Conservation (phyloP, 2,329 filamentous ascomycete species). For the Cryphonectria naterciae region DNA sequence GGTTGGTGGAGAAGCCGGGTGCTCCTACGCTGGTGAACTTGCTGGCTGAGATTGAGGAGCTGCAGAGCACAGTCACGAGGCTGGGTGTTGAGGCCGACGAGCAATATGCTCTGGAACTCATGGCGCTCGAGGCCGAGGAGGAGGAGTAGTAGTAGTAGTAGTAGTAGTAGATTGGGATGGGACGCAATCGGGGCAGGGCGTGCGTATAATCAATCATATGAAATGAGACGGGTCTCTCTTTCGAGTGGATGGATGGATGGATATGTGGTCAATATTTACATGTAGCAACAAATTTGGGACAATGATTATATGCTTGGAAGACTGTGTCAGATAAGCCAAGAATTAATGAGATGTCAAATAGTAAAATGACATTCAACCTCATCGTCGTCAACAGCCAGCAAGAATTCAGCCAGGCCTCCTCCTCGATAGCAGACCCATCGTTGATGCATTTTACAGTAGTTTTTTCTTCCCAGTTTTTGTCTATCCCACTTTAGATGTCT, state of each 20-base stretch:
- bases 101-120: slow-evolving; percentile 50
- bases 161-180: slow-evolving; percentile 30
- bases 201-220: background rate
- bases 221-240: background rate
- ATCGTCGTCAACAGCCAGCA: background rate
- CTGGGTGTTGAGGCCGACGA: slow-evolving; percentile 52
- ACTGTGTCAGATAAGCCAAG: background rate
- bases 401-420: background rate
- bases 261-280: background rate
- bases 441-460: background rate
- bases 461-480: slow-evolving; percentile 11
- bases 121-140: slow-evolving; percentile 30
- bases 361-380: background rate
- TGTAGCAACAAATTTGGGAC: background rate
- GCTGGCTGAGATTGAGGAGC: slow-evolving; percentile 41
- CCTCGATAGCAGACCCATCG: background rate
- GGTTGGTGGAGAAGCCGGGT: slow-evolving; percentile 30
- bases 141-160: no score
- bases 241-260: background rate
- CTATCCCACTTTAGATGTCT: slow-evolving; percentile 9
- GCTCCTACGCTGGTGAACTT: slow-evolving; percentile 36
- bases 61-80: slow-evolving; percentile 44
- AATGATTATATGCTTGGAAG: background rate
- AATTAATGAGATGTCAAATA: background rate
- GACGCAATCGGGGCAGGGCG: background rate